Conservation (phyloP, 768 basidiomycete genomes). For the Mycena filopes region DNA sequence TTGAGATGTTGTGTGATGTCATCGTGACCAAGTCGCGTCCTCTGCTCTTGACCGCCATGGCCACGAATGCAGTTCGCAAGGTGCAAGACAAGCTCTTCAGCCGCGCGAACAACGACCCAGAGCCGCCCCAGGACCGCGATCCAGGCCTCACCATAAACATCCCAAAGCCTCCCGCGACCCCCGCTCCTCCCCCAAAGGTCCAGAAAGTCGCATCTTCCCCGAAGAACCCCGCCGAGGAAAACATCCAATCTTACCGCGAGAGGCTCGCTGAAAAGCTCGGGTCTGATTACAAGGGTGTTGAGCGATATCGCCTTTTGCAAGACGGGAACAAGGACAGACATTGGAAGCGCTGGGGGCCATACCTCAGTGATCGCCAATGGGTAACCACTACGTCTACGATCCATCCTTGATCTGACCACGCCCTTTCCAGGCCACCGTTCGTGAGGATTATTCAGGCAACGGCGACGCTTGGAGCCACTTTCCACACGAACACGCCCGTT, state of each 20-base stretch:
- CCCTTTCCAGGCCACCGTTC: slow-evolving; percentile 87
- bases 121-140: slow-evolving; percentile 26
- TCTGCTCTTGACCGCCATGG: slow-evolving; percentile 42
- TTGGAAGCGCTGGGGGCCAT: slow-evolving; percentile 99
- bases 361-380: slow-evolving; percentile 98
- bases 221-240: slow-evolving; percentile 40
- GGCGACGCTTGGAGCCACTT: slow-evolving; percentile 98
- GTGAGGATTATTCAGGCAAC: slow-evolving; percentile 97
- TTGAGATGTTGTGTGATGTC: background rate
- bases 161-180: slow-evolving; percentile 59
- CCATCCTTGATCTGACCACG: slow-evolving; percentile 10
- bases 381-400: slow-evolving; percentile 55
- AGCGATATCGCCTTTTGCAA: slow-evolving; percentile 87
- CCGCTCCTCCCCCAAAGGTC: slow-evolving; percentile 58
- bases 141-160: slow-evolving; percentile 74
- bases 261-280: slow-evolving; percentile 74
- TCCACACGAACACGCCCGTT: slow-evolving; percentile 92
- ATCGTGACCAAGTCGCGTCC: slow-evolving; percentile 15
- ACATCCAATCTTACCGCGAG: slow-evolving; percentile 63
- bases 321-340: slow-evolving; percentile 83
- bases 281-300: slow-evolving; percentile 79
- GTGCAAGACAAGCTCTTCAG: slow-evolving; percentile 81
- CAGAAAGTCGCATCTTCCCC: slow-evolving; percentile 52
- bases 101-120: slow-evolving; percentile 37
- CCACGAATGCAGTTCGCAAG: slow-evolving; percentile 61